Conservation (phyloP, 371 early-diverging fungal genomes). For the Capniomyces stellatus region DNA sequence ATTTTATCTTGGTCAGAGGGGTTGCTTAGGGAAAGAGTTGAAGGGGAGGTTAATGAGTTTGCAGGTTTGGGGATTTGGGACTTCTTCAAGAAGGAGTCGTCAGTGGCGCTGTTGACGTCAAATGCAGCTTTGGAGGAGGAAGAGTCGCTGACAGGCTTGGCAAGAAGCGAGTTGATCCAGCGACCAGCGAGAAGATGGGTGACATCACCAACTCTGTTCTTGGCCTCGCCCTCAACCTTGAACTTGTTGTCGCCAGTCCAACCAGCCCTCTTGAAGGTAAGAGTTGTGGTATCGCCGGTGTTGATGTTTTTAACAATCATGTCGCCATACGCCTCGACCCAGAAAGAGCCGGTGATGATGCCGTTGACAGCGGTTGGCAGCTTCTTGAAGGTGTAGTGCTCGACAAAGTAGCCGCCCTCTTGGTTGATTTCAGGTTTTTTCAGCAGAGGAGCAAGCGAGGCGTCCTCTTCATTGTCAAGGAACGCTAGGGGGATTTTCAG, state of each 20-base stretch:
- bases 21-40: conserved; percentile 3
- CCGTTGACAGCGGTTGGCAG: conserved; percentile 66
- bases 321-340: conserved; percentile 67
- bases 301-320: conserved; percentile 52
- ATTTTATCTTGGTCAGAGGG: conserved; percentile 3
- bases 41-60: neutral
- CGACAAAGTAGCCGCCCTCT: conserved; percentile 26
- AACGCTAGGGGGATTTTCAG: conserved; percentile 36
- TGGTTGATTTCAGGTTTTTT: conserved; percentile 21
- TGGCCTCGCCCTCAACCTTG: conserved; percentile 45
- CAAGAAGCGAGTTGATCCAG: conserved; percentile 50
- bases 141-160: conserved; percentile 28
- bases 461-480: conserved; percentile 23
- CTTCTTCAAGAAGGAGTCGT: conserved; percentile 4
- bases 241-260: conserved; percentile 39
- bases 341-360: conserved; percentile 60
- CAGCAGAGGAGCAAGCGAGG: conserved; percentile 13
- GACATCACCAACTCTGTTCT: conserved; percentile 29
- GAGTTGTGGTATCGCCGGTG: conserved; percentile 42
- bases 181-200: conserved; percentile 44
- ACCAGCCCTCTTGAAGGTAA: conserved; percentile 53
- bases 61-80: conserved; percentile 3
- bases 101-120: conserved; percentile 5
- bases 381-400: conserved; percentile 68
- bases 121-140: conserved; percentile 20